phyloP scores from a whole-genome alignment of 257 asterid genomes.

The Euphrasia confusa region DNA sequence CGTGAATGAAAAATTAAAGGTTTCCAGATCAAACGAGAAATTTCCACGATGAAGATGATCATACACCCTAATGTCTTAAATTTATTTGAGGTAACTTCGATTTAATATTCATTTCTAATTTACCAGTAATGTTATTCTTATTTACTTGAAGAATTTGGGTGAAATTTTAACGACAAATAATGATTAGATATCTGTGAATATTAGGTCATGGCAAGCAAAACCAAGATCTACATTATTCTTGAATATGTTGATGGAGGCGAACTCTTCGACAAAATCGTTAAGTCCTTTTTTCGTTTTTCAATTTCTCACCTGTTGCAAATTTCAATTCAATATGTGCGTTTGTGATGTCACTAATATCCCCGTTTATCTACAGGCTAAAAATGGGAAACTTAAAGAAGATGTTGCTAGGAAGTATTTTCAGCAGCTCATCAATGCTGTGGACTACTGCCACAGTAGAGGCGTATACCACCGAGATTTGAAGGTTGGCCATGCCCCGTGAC shows the following conservation, averaged over 20 bases:
- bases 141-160: neutral
- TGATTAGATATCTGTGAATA: neutral
- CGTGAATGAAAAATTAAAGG: neutral
- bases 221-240: slow-evolving; percentile 73
- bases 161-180: neutral
- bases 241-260: slow-evolving; percentile 82
- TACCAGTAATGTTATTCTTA: neutral
- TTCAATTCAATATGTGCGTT: neutral
- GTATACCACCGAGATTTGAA: slow-evolving; percentile 81
- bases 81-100: slow-evolving; percentile 49
- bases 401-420: slow-evolving; percentile 70
- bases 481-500: slow-evolving; percentile 29
- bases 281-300: slow-evolving; percentile 20
- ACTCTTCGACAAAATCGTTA: slow-evolving; percentile 84
- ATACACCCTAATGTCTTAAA: slow-evolving; percentile 75
- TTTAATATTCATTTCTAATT: neutral
- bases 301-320: neutral
- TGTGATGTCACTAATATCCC: neutral
- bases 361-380: slow-evolving; percentile 43
- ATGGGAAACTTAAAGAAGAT: slow-evolving; percentile 66
- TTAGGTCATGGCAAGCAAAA: slow-evolving; percentile 82
- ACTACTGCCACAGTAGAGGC: slow-evolving; percentile 88
- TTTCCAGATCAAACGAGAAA: slow-evolving; percentile 71
- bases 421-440: slow-evolving; percentile 82
- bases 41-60: slow-evolving; percentile 82